Conservation (phyloP, 192 early-diverging fungal species). For the Chytriomyces sp. region DNA sequence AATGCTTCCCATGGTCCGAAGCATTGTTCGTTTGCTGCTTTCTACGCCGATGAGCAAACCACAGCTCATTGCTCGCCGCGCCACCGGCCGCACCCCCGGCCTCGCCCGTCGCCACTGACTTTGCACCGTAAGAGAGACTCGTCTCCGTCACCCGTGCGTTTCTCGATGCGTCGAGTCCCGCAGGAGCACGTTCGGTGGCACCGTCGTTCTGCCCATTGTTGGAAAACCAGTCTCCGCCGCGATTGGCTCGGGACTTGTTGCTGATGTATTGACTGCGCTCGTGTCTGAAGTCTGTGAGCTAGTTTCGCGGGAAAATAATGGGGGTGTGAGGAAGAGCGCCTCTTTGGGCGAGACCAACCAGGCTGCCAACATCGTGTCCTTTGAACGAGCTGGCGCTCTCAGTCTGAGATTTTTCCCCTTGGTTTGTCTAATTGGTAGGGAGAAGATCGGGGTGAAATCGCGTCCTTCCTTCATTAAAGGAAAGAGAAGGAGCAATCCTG, state of each 20-base stretch:
- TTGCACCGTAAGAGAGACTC: neutral
- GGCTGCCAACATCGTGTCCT: neutral
- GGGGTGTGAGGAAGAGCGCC: too few species aligned
- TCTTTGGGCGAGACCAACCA: neutral
- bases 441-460: too few species aligned
- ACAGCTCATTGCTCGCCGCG: neutral
- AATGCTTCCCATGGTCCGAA: neutral
- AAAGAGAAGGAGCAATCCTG: too few species aligned
- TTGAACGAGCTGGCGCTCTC: neutral
- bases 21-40: too few species aligned
- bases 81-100: neutral
- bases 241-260: neutral
- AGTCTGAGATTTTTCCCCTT: neutral
- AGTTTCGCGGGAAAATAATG: too few species aligned
- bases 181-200: neutral
- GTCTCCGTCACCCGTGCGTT: neutral
- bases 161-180: neutral
- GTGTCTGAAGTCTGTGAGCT: neutral
- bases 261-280: neutral
- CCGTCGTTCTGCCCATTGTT: neutral
- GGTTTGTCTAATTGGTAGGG: too few species aligned
- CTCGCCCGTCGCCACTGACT: too few species aligned
- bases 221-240: constrained; percentile 1
- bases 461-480: too few species aligned
- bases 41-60: constrained; percentile 13